These are phyloP conservation scores for Aspergillus viridinutans DNA, from an alignment of 2,329 filamentous ascomycete species.

Conservation along the genomic window DNA sequence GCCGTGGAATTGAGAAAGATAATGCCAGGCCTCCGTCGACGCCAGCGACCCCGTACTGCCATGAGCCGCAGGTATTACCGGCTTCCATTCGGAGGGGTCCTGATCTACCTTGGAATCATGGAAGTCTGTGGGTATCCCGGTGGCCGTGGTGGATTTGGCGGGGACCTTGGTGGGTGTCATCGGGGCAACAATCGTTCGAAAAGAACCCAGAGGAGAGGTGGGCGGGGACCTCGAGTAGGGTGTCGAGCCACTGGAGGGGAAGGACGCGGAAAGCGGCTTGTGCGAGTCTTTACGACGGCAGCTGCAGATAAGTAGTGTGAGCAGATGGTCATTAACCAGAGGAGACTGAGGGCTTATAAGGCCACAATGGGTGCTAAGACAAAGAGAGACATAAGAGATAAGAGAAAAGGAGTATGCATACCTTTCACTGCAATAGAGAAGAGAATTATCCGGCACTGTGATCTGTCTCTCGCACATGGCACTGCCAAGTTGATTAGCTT, in stretches of 20 bases:
- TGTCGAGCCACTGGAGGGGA: slow-evolving; percentile 27
- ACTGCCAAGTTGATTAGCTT: slow-evolving; percentile 39
- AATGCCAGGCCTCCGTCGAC: slow-evolving; percentile 42
- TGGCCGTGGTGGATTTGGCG: slow-evolving; percentile 17
- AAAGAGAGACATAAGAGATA: slow-evolving; percentile 11
- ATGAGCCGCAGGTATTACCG: slow-evolving; percentile 33
- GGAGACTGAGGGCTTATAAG: slow-evolving; percentile 3
- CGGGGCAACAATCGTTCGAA: slow-evolving; percentile 34
- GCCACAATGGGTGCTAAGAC: background rate
- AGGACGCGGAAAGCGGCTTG: slow-evolving; percentile 42
- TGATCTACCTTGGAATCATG: slow-evolving; percentile 42
- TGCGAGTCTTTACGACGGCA: slow-evolving; percentile 45
- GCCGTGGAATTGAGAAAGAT: slow-evolving; percentile 43
- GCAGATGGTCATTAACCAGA: slow-evolving; percentile 4
- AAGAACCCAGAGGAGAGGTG: slow-evolving; percentile 33
- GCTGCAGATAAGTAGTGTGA: slow-evolving; percentile 21
- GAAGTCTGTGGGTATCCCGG: slow-evolving; percentile 38
- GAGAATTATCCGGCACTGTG: slow-evolving; percentile 54
- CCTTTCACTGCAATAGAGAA: slow-evolving; percentile 64
- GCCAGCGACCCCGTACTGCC: slow-evolving; percentile 17
- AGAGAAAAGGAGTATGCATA: slow-evolving; percentile 34
- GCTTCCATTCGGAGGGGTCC: slow-evolving; percentile 49
- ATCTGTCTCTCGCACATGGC: slow-evolving; percentile 65
- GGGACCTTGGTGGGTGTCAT: slow-evolving; percentile 33
- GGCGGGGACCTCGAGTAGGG: slow-evolving; percentile 26